Evolutionary conservation across 2,329 filamentous ascomycete species (phyloP), one percentile per base, ranked within the genome.

Genomic region (Claviceps sp.): DNA sequence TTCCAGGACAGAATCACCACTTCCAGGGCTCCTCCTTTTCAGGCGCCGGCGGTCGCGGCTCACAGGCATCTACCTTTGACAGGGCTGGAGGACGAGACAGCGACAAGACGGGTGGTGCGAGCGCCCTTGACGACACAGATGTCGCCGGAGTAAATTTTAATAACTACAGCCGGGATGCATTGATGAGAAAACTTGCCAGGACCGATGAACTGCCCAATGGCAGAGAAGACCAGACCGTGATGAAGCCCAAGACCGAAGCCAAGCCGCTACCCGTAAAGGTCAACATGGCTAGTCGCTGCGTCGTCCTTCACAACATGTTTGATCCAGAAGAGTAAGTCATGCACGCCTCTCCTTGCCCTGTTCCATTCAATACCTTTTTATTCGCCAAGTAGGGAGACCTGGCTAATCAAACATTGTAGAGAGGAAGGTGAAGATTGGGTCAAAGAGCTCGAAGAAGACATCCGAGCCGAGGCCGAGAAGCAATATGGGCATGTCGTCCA

Each of bases 81-180:
- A 87, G 91, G 63, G 87, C 89, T 54, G 87, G 89, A 59, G 88
- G 85, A 59, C 84, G 90, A 62, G 89, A 95, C 63, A 88, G 84
- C 67, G 89, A 95, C 64, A 95, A 96, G 70, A 81, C 87, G 46
- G 87, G 87, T 55, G 89, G 89, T 61, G 91, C 91, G 48, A 95
- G 90, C 72, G 93, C 93, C 62, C 76, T 98, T 50, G 93, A 98
- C 71, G 93, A 98, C 66, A 95, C 90, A 56, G 93, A 98, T 69
- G 93, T 98, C 66, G 89, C 87, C 50, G 93, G 93, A 65, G 91
- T 98, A 70, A 97, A 97, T 73, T 97, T 97, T 85, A 95, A 89
- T 79, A 96, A 96, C 71, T 96, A 95, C 75, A 95, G 89, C 77
- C 88, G 93, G 73, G 89, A 97, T 74, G 88, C 90, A 65, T 84